Evolutionary conservation across 129 eudicot genomes (phyloP), one percentile per base, ranked within the genome.

Genomic region (Smallanthus sonchifolius): DNA sequence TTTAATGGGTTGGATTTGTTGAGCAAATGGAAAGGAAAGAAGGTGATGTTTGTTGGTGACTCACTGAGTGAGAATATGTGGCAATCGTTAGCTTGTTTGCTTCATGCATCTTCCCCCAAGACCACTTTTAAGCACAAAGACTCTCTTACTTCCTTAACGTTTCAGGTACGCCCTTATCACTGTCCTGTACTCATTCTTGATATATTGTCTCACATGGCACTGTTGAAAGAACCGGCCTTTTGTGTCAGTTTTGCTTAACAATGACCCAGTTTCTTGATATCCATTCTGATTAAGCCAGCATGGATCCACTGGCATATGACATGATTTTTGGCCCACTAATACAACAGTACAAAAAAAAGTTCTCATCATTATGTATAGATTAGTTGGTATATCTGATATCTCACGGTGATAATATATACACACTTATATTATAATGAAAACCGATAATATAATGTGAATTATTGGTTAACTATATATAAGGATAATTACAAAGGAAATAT

Each of bases 11-110:
- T 69, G 85, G 86, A 81, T 75, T 65, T 88, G 80, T 65, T 85
- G 59, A 70, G 63, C 57, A 85, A 78, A 79, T 74, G 79, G 54
- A 88, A 76, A 65, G 86, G 89, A 44, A 88, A 83, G 73, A 64
- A 86, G 44, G 82, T 88, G 68, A 81, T 88, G 83, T 78, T 85
- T 48, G 84, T 88, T 10, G 94, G 94, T 45, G 94, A 88, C 67
- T 88, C 94, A 54, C 47, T 88, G 75, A 81, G 89, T 70, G 62
- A 79, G 76, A 85, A 88, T 63, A 83, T 79, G 74, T 88, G 88
- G 90, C 83, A 88, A 42, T 88, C 94, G 13, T 80, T 88, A 49
- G 79, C 87, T 17, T 88, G 94, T 66, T 59, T 88, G 78, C 89
- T 88, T 49, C 88, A 80, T 74, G 79, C 55, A 77, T 47, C 87